phyloP scores from a whole-genome alignment of 768 basidiomycete genomes.

The Mycena galopus region DNA sequence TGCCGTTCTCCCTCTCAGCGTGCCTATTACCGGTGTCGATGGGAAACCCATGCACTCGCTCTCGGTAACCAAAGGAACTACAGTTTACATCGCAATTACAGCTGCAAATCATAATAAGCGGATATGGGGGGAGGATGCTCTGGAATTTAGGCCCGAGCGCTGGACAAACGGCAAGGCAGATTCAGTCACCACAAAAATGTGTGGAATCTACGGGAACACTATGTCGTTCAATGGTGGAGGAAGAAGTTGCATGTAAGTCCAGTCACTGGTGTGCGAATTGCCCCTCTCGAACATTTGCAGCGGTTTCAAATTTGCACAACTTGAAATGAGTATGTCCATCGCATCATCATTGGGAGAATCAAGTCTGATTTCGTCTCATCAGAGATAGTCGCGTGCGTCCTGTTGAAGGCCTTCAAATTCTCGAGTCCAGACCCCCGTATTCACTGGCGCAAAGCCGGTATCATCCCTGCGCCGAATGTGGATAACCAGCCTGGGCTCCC shows the following conservation, averaged over 20 bases:
- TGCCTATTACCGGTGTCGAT: constrained; percentile 46
- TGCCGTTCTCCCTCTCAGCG: constrained; percentile 47
- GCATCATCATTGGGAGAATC: too few species aligned
- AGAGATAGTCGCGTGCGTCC: background rate
- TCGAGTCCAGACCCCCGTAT: background rate
- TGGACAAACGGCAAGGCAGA: constrained; percentile 43
- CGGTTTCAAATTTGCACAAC: constrained; percentile 16
- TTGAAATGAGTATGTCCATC: constrained; percentile 7
- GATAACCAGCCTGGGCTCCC: background rate
- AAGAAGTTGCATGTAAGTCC: constrained; percentile 8
- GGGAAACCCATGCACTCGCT: constrained; percentile 38
- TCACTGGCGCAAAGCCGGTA: constrained; percentile 2
- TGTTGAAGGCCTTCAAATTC: constrained; percentile 7
- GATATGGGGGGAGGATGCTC: constrained; percentile 58
- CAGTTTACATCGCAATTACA: constrained; percentile 45
- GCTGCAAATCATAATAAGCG: constrained; percentile 50
- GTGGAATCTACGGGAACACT: background rate
- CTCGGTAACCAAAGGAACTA: constrained; percentile 44
- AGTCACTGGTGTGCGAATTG: too few species aligned
- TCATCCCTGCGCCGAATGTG: background rate
- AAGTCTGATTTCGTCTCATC: background rate
- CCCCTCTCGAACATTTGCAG: background rate
- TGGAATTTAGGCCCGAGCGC: constrained; percentile 61
- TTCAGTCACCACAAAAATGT: background rate
- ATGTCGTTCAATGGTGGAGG: background rate